Evolutionary conservation across 2,329 filamentous ascomycete genomes (phyloP), one percentile per base, ranked within the genome.

Genomic region (Arthroderma uncinatum): DNA sequence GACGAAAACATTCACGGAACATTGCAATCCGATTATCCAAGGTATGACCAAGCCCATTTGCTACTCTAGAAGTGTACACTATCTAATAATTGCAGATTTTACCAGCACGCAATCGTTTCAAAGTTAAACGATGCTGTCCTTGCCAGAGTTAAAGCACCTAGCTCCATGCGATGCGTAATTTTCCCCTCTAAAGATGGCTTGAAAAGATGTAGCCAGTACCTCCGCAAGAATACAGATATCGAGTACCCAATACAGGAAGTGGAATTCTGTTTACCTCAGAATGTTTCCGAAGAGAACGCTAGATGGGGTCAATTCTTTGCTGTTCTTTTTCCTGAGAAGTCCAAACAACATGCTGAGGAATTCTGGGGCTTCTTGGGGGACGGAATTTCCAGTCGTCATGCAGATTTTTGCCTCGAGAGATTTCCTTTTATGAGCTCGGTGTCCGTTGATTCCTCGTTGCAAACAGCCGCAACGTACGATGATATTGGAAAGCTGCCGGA

Each of bases 351-450:
- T 2, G 42, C 42, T 9, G 23, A 30, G 1, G 40, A 14, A 16
- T 50, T 50, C 25, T 57, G 55, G 42, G 16, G 8, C 7, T 14
- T 5, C 14, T 36, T 23, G 9, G 55, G 55, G 23, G 44, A 50
- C 30, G 55, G 55, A 9, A 57, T 57, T 30, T 57, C 55, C 7
- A 57, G 42, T 37, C 55, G 55, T 7, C 55, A 57, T 52, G 55
- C 55, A 34, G 42, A 52, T 6, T 57, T 28, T 39, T 57, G 55
- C 34, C 21, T 57, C 5, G 34, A 52, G 14, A 19, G 55, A 21
- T 57, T 57, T 19, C 14, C 12, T 25, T 56, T 28, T 39, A 21
- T 57, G n/a, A 36, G 37, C 3, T 57, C 55, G 9, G 42, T 9
- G 12, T 34, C 42, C n/a, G 9, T 19, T 3, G 6, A 33, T n/a